These are phyloP conservation scores for Podila epigama DNA, from an alignment of 192 early-diverging fungal species.

Conservation along the genomic window DNA sequence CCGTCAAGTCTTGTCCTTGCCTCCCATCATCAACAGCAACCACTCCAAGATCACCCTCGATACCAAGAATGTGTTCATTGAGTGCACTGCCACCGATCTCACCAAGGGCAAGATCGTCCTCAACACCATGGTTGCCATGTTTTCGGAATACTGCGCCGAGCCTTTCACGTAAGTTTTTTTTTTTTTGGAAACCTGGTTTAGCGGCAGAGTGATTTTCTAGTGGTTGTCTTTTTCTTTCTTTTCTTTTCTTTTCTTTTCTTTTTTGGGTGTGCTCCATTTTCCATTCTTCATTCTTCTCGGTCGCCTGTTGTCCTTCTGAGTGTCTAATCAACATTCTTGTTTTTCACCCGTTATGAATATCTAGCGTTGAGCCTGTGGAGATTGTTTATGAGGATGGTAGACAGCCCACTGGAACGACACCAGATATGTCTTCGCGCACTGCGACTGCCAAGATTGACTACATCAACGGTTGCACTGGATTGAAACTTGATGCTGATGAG, in stretches of 20 bases:
- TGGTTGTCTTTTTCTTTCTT: background rate
- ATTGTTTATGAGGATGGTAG: conserved; percentile 84
- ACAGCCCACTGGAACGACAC: conserved; percentile 65
- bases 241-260: background rate
- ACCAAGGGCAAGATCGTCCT: conserved; percentile 95
- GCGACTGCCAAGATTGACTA: conserved; percentile 82
- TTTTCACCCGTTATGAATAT: conserved; percentile 1
- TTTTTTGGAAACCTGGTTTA: background rate
- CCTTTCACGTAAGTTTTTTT: conserved; percentile 80
- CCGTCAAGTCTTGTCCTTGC: conserved; percentile 88
- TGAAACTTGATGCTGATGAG: conserved; percentile 69
- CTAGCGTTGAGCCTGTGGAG: conserved; percentile 90
- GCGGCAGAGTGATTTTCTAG: background rate
- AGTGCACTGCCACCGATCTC: conserved; percentile 96
- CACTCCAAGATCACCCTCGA: conserved; percentile 95
- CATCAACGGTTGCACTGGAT: conserved; percentile 89
- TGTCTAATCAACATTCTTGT: background rate
- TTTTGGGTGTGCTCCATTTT: background rate
- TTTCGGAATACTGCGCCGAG: conserved; percentile 90
- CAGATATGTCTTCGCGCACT: conserved; percentile 72
- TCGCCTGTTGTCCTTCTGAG: too few relatives aligned
- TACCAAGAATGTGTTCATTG: conserved; percentile 97
- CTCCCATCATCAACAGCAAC: conserved; percentile 99
- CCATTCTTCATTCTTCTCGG: conserved; percentile 5
- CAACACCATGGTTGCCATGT: conserved; percentile 96